phyloP scores from a whole-genome alignment of 1,284 basidiomycete genomes.

The Malassezia sympodialis region DNA sequence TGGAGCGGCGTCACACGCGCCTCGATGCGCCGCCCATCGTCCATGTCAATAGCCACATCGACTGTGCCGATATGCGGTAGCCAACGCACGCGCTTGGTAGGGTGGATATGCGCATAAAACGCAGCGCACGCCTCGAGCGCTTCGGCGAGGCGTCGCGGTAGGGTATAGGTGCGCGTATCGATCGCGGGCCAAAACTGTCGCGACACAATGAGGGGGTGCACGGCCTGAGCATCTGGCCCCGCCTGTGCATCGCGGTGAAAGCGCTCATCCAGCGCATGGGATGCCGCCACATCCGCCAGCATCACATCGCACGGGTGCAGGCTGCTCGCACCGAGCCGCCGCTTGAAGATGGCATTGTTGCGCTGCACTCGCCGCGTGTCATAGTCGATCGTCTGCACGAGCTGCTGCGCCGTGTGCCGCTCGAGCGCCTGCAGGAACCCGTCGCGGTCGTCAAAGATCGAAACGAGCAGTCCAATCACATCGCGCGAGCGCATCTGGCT shows the following conservation, averaged over 20 bases:
- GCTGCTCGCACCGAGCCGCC: slow-evolving; percentile 36
- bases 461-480: slow-evolving; percentile 41
- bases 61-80: slow-evolving; percentile 32
- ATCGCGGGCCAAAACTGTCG: slow-evolving; percentile 44
- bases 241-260: slow-evolving; percentile 18
- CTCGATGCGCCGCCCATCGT: slow-evolving; percentile 20
- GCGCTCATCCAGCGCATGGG: slow-evolving; percentile 24
- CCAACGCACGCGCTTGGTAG: slow-evolving; percentile 29
- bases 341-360: slow-evolving; percentile 44
- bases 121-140: slow-evolving; percentile 23
- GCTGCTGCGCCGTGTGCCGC: slow-evolving; percentile 37
- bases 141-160: slow-evolving; percentile 25
- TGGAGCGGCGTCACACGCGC: slow-evolving; percentile 10
- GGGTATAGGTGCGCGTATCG: slow-evolving; percentile 21
- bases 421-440: slow-evolving; percentile 43
- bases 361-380: slow-evolving; percentile 29
- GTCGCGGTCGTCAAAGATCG: slow-evolving; percentile 42
- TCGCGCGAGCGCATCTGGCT: slow-evolving; percentile 35
- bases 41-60: slow-evolving; percentile 30
- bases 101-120: slow-evolving; percentile 18
- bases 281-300: slow-evolving; percentile 38
- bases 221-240: not conserved
- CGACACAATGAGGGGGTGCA: slow-evolving; percentile 39
- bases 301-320: slow-evolving; percentile 45
- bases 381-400: slow-evolving; percentile 35